Conservation (phyloP, 2,329 filamentous ascomycete species). For the Pyrenophora teres region DNA sequence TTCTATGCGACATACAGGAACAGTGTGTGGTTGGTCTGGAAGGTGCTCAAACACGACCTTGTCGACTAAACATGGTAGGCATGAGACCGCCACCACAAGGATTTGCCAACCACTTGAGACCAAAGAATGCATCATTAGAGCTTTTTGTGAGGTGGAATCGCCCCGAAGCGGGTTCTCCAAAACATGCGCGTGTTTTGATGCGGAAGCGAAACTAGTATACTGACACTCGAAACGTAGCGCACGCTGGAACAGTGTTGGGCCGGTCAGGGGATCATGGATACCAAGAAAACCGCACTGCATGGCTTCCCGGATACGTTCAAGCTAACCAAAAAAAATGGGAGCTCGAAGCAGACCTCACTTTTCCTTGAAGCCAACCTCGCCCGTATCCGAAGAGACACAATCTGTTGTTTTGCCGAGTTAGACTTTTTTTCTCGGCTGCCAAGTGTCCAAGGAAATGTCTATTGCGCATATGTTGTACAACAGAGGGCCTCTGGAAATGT, state of each 20-base stretch:
- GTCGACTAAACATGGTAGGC: conserved; percentile 8
- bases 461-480: too few relatives aligned
- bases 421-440: too few relatives aligned
- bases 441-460: too few relatives aligned
- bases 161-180: conserved; percentile 10
- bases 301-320: background rate
- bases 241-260: background rate
- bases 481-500: too few relatives aligned
- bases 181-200: conserved; percentile 9
- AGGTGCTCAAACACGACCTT: background rate
- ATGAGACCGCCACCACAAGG: conserved; percentile 1
- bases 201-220: conserved; percentile 10
- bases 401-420: too few relatives aligned
- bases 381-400: too few relatives aligned
- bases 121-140: background rate
- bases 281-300: conserved; percentile 1
- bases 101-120: conserved; percentile 2
- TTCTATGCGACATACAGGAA: conserved; percentile 5
- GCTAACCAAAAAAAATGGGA: too few relatives aligned
- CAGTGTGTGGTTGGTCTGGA: conserved; percentile 3
- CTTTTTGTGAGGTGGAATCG: conserved; percentile 3
- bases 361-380: too few relatives aligned
- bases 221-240: conserved; percentile 15
- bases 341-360: too few relatives aligned
- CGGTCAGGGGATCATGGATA: background rate